Evolutionary conservation across 441 rosid genomes (phyloP).

Genomic region (Erodium chrysanthum): DNA sequence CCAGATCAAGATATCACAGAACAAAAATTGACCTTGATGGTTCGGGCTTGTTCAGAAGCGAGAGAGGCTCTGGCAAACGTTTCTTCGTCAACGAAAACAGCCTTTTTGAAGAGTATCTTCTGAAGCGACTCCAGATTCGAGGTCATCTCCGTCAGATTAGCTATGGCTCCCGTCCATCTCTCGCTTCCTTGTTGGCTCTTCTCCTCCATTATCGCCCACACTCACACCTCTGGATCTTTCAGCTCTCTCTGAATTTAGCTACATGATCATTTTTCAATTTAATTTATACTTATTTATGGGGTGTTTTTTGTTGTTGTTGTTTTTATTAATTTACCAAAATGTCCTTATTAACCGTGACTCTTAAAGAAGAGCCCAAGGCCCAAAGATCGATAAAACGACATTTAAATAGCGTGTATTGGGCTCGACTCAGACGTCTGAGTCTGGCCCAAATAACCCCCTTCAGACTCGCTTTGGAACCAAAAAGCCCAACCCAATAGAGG

Average conservation of each 20-base stretch:
- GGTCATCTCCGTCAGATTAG: constrained; percentile 71
- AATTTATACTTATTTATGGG: too few species aligned
- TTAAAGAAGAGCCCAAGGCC: too few species aligned
- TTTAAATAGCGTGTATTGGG: too few species aligned
- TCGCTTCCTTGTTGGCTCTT: constrained; percentile 48
- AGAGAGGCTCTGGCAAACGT: constrained; percentile 77
- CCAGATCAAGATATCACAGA: neutral
- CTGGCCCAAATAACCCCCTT: too few species aligned
- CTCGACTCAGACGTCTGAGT: too few species aligned
- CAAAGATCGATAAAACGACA: too few species aligned
- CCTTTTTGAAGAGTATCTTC: constrained; percentile 70
- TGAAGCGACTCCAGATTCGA: constrained; percentile 85
- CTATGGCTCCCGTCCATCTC: constrained; percentile 76
- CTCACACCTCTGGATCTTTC: neutral
- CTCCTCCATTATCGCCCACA: constrained; percentile 35
- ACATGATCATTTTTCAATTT: neutral
- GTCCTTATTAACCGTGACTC: too few species aligned
- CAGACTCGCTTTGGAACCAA: too few species aligned
- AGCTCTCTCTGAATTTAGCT: neutral
- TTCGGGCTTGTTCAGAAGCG: constrained; percentile 75
- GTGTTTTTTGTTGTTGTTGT: too few species aligned
- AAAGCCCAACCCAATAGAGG: too few species aligned
- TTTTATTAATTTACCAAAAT: too few species aligned
- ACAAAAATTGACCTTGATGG: constrained; percentile 51
- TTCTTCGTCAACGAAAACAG: constrained; percentile 88